phyloP scores from a whole-genome alignment of 257 asterid genomes.

The Solanum neorickii region DNA sequence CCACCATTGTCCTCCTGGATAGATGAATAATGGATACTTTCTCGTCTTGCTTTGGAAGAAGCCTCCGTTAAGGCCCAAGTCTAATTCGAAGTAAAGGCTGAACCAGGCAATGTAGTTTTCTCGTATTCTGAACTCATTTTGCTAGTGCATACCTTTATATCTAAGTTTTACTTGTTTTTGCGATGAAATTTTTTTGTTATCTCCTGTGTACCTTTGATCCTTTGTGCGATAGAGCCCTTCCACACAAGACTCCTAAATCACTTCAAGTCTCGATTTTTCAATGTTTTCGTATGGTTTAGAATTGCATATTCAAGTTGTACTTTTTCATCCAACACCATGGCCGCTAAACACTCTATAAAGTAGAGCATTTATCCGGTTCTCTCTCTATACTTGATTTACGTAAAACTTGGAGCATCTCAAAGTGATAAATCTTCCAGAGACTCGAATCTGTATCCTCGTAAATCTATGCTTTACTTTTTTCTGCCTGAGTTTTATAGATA shows the following conservation, averaged over 20 bases:
- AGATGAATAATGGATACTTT: background rate
- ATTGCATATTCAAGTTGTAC: background rate
- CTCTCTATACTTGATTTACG: background rate
- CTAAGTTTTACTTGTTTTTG: background rate
- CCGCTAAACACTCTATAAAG: background rate
- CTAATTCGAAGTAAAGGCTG: background rate
- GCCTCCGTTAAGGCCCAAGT: background rate
- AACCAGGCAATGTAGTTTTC: background rate
- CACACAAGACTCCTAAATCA: background rate
- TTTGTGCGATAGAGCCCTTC: background rate
- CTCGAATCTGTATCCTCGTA: background rate
- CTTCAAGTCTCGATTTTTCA: background rate
- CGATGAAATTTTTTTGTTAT: background rate
- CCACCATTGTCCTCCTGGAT: constrained; percentile 24
- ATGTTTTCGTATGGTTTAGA: background rate
- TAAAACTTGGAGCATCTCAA: background rate
- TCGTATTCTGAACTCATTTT: background rate
- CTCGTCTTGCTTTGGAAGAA: background rate
- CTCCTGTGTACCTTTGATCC: background rate
- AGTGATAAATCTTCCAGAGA: background rate
- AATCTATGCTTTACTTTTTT: background rate
- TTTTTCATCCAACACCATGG: background rate
- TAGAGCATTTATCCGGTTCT: background rate
- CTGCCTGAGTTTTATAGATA: background rate
- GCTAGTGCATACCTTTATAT: background rate